phyloP scores from a whole-genome alignment of 2,329 filamentous ascomycete species.

The Grosmannia serpens region DNA sequence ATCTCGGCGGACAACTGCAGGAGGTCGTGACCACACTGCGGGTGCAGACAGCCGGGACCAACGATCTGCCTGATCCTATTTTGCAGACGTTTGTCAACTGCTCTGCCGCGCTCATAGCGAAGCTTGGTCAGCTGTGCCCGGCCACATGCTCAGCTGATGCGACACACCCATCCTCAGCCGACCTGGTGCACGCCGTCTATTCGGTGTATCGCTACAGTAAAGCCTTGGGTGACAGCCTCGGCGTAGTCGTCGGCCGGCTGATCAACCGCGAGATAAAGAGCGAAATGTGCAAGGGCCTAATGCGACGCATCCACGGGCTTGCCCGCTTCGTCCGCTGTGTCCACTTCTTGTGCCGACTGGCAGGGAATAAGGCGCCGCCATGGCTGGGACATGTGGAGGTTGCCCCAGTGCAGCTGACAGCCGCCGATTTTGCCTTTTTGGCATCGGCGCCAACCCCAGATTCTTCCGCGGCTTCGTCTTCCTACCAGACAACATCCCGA shows the following conservation, averaged over 20 bases:
- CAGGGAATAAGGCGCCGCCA: slow-evolving; percentile 15
- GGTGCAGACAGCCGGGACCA: too few species aligned
- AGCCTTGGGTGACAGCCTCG: neutral
- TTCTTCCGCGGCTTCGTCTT: neutral
- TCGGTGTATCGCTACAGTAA: neutral
- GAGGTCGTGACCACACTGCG: neutral
- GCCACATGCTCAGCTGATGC: neutral
- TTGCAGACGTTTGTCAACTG: neutral
- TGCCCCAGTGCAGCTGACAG: neutral
- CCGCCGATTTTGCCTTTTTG: neutral
- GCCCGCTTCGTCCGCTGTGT: slow-evolving; percentile 24
- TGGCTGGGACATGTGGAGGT: slow-evolving; percentile 19
- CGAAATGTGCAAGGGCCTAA: neutral
- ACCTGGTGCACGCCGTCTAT: neutral
- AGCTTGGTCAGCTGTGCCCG: neutral
- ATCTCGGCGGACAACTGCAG: neutral
- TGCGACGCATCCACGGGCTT: slow-evolving; percentile 20
- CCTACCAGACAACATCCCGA: neutral
- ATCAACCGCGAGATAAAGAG: neutral
- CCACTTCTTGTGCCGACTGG: slow-evolving; percentile 20
- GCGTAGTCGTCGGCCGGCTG: neutral
- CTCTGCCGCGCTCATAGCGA: neutral
- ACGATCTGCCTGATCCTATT: neutral
- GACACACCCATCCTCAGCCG: too few species aligned
- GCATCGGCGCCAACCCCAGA: neutral